These are phyloP conservation scores for Triticum dicoccoides DNA, from an alignment of 176 grass and related monocot genomes.

Conservation along the genomic window DNA sequence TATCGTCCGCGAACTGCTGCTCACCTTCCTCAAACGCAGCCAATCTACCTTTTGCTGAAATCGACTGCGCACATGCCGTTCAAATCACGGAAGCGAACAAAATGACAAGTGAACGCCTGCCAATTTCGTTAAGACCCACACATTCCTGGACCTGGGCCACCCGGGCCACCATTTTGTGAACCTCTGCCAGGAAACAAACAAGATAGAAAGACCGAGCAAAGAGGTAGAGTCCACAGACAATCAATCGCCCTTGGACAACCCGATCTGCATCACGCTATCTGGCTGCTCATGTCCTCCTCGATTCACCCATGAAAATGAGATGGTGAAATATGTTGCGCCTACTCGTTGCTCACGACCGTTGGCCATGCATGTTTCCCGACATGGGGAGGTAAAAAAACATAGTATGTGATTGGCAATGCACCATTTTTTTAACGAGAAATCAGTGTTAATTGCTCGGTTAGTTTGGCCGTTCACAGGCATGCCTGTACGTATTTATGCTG, in stretches of 20 bases:
- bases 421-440: background rate
- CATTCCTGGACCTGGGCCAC: background rate
- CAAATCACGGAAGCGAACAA: constrained; percentile 9
- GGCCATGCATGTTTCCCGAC: background rate
- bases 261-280: constrained; percentile 8
- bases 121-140: constrained; percentile 13
- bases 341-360: background rate
- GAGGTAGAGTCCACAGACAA: constrained; percentile 22
- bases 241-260: constrained; percentile 13
- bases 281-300: background rate
- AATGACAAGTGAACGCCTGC: constrained; percentile 27
- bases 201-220: background rate
- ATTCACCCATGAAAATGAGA: background rate
- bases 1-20: background rate
- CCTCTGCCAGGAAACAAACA: constrained; percentile 25
- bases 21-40: background rate
- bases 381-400: background rate
- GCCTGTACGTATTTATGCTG: background rate
- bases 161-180: background rate
- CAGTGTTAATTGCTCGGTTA: background rate
- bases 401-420: background rate
- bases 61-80: constrained; percentile 37
- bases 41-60: constrained; percentile 31
- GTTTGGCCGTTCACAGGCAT: background rate
- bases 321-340: background rate